Evolutionary conservation across 2,329 filamentous ascomycete genomes (phyloP).

Genomic region (Bipolaris sorokiniana): DNA sequence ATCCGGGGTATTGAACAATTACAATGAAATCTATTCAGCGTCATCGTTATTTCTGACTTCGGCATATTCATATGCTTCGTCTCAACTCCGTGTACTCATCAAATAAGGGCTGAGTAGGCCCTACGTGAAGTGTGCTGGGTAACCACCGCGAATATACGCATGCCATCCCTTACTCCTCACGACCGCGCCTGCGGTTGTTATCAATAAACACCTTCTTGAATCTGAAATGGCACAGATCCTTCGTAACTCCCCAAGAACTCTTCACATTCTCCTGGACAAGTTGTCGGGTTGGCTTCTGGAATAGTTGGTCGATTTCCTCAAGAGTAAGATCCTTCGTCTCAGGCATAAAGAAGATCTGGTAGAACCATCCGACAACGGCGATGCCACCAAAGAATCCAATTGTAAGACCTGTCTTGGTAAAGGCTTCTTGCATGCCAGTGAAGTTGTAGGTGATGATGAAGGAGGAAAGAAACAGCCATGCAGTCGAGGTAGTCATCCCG

Average conservation of each 20-base stretch:
- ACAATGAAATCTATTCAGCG: background rate
- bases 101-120: background rate
- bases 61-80: background rate
- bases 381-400: constrained; percentile 78
- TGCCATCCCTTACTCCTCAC: constrained; percentile 12
- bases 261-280: constrained; percentile 60
- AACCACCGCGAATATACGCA: background rate
- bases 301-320: constrained; percentile 74
- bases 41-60: background rate
- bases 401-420: constrained; percentile 68
- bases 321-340: constrained; percentile 73
- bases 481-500: constrained; percentile 74
- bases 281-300: constrained; percentile 66
- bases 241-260: constrained; percentile 52
- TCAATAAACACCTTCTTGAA: constrained; percentile 57
- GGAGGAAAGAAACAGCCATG: constrained; percentile 71
- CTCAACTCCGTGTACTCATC: background rate
- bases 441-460: constrained; percentile 82
- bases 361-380: constrained; percentile 71
- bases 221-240: constrained; percentile 53
- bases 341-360: constrained; percentile 77
- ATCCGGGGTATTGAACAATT: constrained; percentile 2
- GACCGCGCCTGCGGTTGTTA: constrained; percentile 31
- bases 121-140: background rate
- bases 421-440: constrained; percentile 70